Percentiles rank a stretch among this genome's conserved stretches.
phyloP scores from a whole-genome alignment of 2,329 filamentous ascomycete species.

The Rachicladosporium sp. region DNA sequence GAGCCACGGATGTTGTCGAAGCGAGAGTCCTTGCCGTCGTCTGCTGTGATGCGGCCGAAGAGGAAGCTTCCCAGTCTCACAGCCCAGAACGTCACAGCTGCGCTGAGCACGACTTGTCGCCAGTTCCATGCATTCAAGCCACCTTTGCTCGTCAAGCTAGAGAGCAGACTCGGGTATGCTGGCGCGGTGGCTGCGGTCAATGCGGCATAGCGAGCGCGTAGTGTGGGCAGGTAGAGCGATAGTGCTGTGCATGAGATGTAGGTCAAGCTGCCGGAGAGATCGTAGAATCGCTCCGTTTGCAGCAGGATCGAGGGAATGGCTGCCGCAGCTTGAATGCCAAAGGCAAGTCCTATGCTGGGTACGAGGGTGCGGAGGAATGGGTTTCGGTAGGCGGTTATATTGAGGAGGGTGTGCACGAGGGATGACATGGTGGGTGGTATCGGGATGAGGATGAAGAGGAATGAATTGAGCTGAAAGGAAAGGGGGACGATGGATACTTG shows the following conservation, averaged over 20 bases:
- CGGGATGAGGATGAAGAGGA: neutral
- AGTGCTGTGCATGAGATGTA: conserved; percentile 53
- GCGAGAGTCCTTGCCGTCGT: conserved; percentile 46
- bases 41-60: conserved; percentile 46
- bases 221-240: conserved; percentile 47
- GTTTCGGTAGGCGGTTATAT: conserved; percentile 47
- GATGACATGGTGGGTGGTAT: conserved; percentile 17
- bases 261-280: conserved; percentile 53
- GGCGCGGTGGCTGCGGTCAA: conserved; percentile 29
- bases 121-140: conserved; percentile 42
- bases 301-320: conserved; percentile 49
- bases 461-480: conserved; percentile 1
- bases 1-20: conserved; percentile 43
- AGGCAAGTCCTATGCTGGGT: conserved; percentile 49
- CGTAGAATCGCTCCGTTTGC: conserved; percentile 56
- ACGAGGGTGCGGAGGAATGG: conserved; percentile 52
- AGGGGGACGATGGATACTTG: neutral
- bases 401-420: conserved; percentile 39
- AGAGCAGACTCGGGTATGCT: conserved; percentile 36
- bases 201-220: conserved; percentile 42
- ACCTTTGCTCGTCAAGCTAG: conserved; percentile 31
- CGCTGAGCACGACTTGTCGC: conserved; percentile 45
- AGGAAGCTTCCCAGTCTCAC: conserved; percentile 51
- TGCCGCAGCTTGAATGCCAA: conserved; percentile 49
- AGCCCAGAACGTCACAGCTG: conserved; percentile 50